Evolutionary conservation across 176 grass and related monocot species (phyloP), one percentile per base, ranked within the genome.

Genomic region (Areca catechu): DNA sequence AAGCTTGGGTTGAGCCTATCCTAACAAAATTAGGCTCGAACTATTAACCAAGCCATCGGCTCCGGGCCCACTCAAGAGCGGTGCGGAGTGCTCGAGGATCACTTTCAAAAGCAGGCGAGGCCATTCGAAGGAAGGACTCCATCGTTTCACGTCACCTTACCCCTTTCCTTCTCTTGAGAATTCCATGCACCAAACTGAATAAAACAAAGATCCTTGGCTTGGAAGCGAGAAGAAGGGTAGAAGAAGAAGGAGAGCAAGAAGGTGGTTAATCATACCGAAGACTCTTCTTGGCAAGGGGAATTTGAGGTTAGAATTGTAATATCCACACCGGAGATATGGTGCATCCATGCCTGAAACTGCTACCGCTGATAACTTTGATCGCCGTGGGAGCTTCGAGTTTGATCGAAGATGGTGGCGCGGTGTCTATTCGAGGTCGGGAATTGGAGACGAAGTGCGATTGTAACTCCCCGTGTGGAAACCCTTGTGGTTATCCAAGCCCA

Each of bases 401-500:
- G 21, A n/a, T 67, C 20, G 20, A 23, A 0, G 50, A 61, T 5
- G 63, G 9, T 9, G 34, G 34, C 14, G 7, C 34, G 10, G 34
- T 12, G 9, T 22, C 23, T 18, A 21, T 22, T 75, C 72, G 0
- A 27, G 55, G 2, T 47, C 61, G 43, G 59, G 62, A 63, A 17
- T 22, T 75, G 4, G 72, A 75, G 7, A 12, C 1, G 27, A 75
- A 67, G 20, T 75, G 72, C 72, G 74, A 75, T 15, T 93, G 83
- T 73, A 54, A 15, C 73, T 0, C 34, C 10, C 88, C 88, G 4
- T 92, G 88, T 58, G 83, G 52, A 28, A 57, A 54, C 28, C 74
- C 74, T 63, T 85, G 82, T 58, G 56, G 69, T 21, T 76, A 75
- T 76, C 34, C 83, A 22, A 92, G 83, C 69, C 88, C 76, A 3